phyloP scores from a whole-genome alignment of 805 yeast species.

The Candida orba region DNA sequence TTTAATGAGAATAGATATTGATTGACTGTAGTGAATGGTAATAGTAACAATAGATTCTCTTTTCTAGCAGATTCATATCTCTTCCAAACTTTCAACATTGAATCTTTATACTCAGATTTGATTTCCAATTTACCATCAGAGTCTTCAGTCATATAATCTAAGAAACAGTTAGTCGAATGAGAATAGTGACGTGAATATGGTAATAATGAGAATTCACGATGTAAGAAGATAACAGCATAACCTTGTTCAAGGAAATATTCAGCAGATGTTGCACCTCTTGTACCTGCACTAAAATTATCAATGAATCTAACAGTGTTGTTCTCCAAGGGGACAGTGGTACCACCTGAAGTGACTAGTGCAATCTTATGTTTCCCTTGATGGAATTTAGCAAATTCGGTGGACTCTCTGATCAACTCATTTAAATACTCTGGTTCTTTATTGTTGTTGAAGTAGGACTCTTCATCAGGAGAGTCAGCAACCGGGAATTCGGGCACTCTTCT shows the following conservation, averaged over 20 bases:
- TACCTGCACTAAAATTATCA: conserved; percentile 96
- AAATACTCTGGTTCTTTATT: conserved; percentile 74
- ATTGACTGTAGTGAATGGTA: conserved; percentile 93
- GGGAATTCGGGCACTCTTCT: conserved; percentile 69
- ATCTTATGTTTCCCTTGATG: conserved; percentile 46
- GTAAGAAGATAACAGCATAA: conserved; percentile 88
- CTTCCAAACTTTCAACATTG: conserved; percentile 52
- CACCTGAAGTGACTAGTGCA: conserved; percentile 90
- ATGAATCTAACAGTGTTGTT: conserved; percentile 95
- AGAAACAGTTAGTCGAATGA: conserved; percentile 75
- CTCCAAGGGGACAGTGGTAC: conserved; percentile 96
- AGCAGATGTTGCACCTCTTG: conserved; percentile 94
- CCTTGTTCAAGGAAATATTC: conserved; percentile 82
- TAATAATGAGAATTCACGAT: conserved; percentile 83
- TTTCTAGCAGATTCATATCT: conserved; percentile 39
- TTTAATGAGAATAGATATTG: conserved; percentile 85
- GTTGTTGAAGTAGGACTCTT: conserved; percentile 64
- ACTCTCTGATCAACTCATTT: conserved; percentile 48
- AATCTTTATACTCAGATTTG: conserved; percentile 48
- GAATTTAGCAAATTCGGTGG: conserved; percentile 50
- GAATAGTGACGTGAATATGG: conserved; percentile 91
- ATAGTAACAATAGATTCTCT: conserved; percentile 35
- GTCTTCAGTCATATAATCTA: conserved; percentile 64
- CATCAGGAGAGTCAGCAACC: conserved; percentile 64
- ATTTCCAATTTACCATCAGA: conserved; percentile 54